phyloP scores from a whole-genome alignment of 192 early-diverging fungal genomes.

The Fimicolochytrium jonesii region DNA sequence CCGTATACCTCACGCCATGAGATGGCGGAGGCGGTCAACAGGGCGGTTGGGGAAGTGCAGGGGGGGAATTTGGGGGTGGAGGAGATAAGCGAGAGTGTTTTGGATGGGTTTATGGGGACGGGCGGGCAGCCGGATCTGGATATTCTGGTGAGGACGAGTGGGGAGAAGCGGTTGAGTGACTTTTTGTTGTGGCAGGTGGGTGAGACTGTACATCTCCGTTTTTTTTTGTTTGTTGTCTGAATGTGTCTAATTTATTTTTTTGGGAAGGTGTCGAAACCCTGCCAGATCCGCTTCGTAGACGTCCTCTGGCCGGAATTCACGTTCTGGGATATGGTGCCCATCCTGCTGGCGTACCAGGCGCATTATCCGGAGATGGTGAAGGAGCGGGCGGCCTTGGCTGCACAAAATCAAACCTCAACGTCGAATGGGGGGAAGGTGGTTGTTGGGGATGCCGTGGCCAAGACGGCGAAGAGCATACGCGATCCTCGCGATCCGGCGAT shows the following conservation, averaged over 20 bases:
- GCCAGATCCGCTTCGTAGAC: slow-evolving; percentile 83
- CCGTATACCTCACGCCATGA: slow-evolving; percentile 92
- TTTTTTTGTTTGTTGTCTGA: too few species aligned
- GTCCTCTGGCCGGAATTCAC: slow-evolving; percentile 95
- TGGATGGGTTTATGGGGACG: slow-evolving; percentile 62
- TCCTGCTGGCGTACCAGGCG: slow-evolving; percentile 79
- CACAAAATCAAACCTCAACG: too few species aligned
- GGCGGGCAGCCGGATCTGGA: slow-evolving; percentile 54
- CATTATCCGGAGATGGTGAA: background rate
- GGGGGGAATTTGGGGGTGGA: slow-evolving; percentile 42
- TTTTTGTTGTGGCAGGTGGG: slow-evolving; percentile 88
- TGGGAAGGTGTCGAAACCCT: slow-evolving; percentile 42
- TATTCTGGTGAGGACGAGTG: slow-evolving; percentile 87
- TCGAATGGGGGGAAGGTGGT: too few species aligned
- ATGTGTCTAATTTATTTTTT: too few species aligned
- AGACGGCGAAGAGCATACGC: too few species aligned
- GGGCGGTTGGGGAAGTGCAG: slow-evolving; percentile 51
- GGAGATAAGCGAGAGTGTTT: slow-evolving; percentile 59
- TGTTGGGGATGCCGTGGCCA: too few species aligned
- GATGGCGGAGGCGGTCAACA: slow-evolving; percentile 62
- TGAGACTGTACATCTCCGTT: too few species aligned
- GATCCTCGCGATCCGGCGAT: too few species aligned
- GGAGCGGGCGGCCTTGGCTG: too few species aligned
- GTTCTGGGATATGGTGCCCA: slow-evolving; percentile 76
- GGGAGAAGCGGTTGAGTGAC: slow-evolving; percentile 92